These are phyloP conservation scores for Metarhizium rileyi DNA, from an alignment of 2,329 filamentous ascomycete genomes.

Conservation along the genomic window DNA sequence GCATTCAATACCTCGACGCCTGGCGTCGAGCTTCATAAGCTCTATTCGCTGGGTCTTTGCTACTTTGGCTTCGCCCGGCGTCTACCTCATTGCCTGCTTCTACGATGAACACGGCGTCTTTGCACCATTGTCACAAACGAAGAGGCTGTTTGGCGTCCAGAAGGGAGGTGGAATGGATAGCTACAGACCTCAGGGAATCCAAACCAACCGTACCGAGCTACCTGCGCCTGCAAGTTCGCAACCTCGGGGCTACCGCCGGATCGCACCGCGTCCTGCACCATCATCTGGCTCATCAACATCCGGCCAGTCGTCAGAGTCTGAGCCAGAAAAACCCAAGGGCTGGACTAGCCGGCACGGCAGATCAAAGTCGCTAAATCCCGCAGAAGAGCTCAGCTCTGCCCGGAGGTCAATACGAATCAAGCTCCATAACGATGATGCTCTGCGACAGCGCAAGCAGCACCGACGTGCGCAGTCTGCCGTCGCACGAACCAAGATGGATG, in stretches of 20 bases:
- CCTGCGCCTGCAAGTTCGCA: slow-evolving; percentile 4
- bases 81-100: slow-evolving; percentile 75
- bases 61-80: slow-evolving; percentile 67
- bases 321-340: slow-evolving; percentile 41
- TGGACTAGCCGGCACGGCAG: slow-evolving; percentile 42
- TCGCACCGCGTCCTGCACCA: slow-evolving; percentile 16
- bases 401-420: slow-evolving; percentile 86
- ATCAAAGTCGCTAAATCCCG: slow-evolving; percentile 49
- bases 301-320: slow-evolving; percentile 61
- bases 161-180: slow-evolving; percentile 25
- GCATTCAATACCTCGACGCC: slow-evolving; percentile 53
- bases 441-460: slow-evolving; percentile 64
- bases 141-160: slow-evolving; percentile 48
- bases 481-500: slow-evolving; percentile 30
- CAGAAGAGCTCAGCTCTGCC: slow-evolving; percentile 54
- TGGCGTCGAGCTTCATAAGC: slow-evolving; percentile 63
- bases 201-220: background rate
- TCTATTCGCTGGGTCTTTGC: slow-evolving; percentile 71
- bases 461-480: slow-evolving; percentile 47
- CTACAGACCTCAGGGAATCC: background rate
- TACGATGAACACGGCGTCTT: slow-evolving; percentile 74
- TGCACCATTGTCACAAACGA: slow-evolving; percentile 64
- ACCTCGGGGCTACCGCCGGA: slow-evolving; percentile 18
- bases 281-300: slow-evolving; percentile 44
- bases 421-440: slow-evolving; percentile 68